A percentile compares a stretch with the other conserved stretches of the same genome.
Conservation (phyloP, 169 alveolate genomes). For the Eimeria praecox region DNA sequence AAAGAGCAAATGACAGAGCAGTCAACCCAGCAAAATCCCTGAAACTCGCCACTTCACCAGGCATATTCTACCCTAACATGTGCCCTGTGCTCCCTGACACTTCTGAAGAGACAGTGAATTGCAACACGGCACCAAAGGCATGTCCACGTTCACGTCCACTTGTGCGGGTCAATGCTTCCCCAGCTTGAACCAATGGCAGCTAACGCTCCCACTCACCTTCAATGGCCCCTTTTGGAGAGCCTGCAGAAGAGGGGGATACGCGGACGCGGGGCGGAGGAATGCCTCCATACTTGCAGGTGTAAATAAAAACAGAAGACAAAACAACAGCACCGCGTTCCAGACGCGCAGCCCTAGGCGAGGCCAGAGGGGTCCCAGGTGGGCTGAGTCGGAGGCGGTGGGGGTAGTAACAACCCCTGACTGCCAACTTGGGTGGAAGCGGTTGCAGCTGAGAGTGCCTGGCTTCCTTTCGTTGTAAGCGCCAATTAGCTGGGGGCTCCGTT, state of each 20-base stretch:
- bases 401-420: conserved; percentile 20
- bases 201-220: conserved; percentile 32
- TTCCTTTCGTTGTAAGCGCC: conserved; percentile 32
- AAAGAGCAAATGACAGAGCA: neutral
- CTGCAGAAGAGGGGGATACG: conserved; percentile 74
- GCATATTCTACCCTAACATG: neutral
- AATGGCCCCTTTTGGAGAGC: conserved; percentile 81
- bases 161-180: neutral
- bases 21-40: neutral
- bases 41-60: neutral
- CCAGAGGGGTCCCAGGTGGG: conserved; percentile 36
- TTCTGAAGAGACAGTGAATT: neutral
- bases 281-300: conserved; percentile 73
- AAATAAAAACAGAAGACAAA: conserved; percentile 24
- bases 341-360: conserved; percentile 56
- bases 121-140: neutral
- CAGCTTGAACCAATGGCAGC: neutral
- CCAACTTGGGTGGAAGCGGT: conserved; percentile 51
- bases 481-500: conserved; percentile 31
- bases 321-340: conserved; percentile 50
- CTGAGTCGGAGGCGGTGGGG: conserved; percentile 40
- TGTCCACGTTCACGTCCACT: neutral
- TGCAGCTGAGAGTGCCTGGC: conserved; percentile 49
- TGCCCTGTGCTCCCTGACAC: neutral
- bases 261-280: conserved; percentile 70